A percentile compares a stretch with the other conserved stretches of the same genome.
phyloP scores from a whole-genome alignment of 768 basidiomycete genomes.

The Chalciporus pseudorubinellus region DNA sequence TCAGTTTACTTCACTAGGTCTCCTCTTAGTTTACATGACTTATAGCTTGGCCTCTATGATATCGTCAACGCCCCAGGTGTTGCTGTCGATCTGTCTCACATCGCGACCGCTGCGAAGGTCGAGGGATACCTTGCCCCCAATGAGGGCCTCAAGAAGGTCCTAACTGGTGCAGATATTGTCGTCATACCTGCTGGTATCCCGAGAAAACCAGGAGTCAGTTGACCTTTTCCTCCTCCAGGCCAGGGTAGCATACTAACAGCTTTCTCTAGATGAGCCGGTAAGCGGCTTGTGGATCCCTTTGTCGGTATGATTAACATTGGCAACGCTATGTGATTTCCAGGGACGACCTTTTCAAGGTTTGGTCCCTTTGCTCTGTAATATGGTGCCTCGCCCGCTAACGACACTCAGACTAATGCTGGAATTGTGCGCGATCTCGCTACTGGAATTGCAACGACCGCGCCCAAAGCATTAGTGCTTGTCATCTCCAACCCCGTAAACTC shows the following conservation, averaged over 20 bases:
- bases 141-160: slow-evolving; percentile 77
- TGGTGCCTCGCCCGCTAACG: neutral
- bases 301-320: slow-evolving; percentile 9
- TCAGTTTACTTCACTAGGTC: neutral
- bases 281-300: slow-evolving; percentile 11
- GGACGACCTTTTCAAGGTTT: slow-evolving; percentile 93
- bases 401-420: slow-evolving; percentile 87
- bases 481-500: slow-evolving; percentile 99
- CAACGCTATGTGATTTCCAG: slow-evolving; percentile 37
- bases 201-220: slow-evolving; percentile 85
- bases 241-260: neutral
- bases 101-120: slow-evolving; percentile 84
- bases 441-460: slow-evolving; percentile 77
- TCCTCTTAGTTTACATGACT: slow-evolving; percentile 1
- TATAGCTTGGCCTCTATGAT: slow-evolving; percentile 86
- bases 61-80: slow-evolving; percentile 98
- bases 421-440: slow-evolving; percentile 93
- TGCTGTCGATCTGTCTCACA: slow-evolving; percentile 91
- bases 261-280: slow-evolving; percentile 49
- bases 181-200: slow-evolving; percentile 97
- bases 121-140: slow-evolving; percentile 77
- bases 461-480: slow-evolving; percentile 91
- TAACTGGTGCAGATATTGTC: slow-evolving; percentile 85
- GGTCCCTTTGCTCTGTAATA: slow-evolving; percentile 8
- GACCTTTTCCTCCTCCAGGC: neutral